These are phyloP conservation scores for Willaertia magna DNA, from an alignment of 208 protist genomes.

Conservation along the genomic window DNA sequence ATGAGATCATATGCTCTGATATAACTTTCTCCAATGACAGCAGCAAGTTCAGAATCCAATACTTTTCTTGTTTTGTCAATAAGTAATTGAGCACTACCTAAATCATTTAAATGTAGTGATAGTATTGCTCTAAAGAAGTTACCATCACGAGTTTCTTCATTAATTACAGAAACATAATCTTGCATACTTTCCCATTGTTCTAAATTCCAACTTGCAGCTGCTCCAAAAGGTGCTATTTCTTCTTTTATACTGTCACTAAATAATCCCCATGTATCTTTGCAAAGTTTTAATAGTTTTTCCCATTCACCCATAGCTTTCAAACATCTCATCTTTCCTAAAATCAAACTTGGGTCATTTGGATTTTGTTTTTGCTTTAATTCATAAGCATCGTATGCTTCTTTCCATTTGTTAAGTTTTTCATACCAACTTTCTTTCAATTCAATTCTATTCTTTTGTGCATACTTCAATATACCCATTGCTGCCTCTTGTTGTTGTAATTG, in stretches of 20 bases:
- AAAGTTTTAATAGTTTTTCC: conserved; percentile 58
- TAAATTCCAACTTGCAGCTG: conserved; percentile 86
- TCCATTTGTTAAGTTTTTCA: conserved; percentile 95
- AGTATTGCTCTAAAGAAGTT: conserved; percentile 44
- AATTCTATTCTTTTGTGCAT: conserved; percentile 73
- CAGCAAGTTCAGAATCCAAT: conserved; percentile 55
- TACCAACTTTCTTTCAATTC: conserved; percentile 45
- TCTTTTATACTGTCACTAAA: conserved; percentile 20
- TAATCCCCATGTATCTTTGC: conserved; percentile 49
- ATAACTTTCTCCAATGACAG: conserved; percentile 89
- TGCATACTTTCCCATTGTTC: conserved; percentile 75
- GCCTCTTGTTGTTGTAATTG: conserved; percentile 92
- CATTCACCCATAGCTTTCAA: conserved; percentile 89
- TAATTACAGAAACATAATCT: conserved; percentile 65
- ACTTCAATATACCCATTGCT: conserved; percentile 85
- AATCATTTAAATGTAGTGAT: conserved; percentile 10
- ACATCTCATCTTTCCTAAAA: conserved; percentile 85
- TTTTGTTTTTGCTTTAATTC: conserved; percentile 25
- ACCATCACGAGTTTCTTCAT: conserved; percentile 65
- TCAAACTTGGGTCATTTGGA: background rate
- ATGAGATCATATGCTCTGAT: conserved; percentile 89
- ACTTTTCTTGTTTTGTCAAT: conserved; percentile 43
- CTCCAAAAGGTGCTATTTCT: conserved; percentile 75
- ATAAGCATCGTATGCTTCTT: conserved; percentile 75
- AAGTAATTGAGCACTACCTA: conserved; percentile 21